Base-by-base conservation (phyloP, 2,329 filamentous ascomycete species). In the Escovopsis sp. region DNA sequence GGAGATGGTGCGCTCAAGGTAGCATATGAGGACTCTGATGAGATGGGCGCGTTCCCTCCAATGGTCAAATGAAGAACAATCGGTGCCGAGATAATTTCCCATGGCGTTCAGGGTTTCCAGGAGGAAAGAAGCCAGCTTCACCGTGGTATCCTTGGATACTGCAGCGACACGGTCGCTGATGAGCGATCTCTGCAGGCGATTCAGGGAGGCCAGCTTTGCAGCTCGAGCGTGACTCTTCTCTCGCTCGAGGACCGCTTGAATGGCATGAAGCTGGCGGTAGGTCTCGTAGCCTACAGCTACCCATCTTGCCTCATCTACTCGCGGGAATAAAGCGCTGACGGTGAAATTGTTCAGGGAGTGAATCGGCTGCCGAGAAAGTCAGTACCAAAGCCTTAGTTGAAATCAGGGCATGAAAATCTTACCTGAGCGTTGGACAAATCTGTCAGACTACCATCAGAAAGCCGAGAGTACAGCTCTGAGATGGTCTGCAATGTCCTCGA, bases 111-210 rank as follows among this genome's bases (percentile, higher is more conserved):
- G 51, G 2, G 65, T 58, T 1, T 60, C 63, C 2, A 55, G 51
- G 4, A 80, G 56, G 47, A 80, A 81, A 2, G 58, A 57, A 1
- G 65, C 66, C 6, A 75, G 62, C 42, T 66, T 65, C 5, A 70
- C 67, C 2, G 77, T 82, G 1, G 76, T 74, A 49, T 82, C 77
- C 47, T 74, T 77, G 0, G 70, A 66, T 4, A 78, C 69, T 7
- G 68, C 66, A 11, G 73, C 66, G 15, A 78, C 69, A 12, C 69
- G 66, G 39, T 67, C 65, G 19, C 68, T 68, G 5, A 77, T 63
- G 33, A 69, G 62, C 2, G 77, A 80, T 45, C 77, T 66, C 54
- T 82, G 75, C 7, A 82, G 62, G 7, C 77, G 68, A 47, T 70
- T 80, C 48, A 81, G 59, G 2, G 65, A 63, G 6, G 71, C 72